Base-by-base conservation (phyloP, 2,329 filamentous ascomycete species). In the Teratosphaeria viscida region DNA sequence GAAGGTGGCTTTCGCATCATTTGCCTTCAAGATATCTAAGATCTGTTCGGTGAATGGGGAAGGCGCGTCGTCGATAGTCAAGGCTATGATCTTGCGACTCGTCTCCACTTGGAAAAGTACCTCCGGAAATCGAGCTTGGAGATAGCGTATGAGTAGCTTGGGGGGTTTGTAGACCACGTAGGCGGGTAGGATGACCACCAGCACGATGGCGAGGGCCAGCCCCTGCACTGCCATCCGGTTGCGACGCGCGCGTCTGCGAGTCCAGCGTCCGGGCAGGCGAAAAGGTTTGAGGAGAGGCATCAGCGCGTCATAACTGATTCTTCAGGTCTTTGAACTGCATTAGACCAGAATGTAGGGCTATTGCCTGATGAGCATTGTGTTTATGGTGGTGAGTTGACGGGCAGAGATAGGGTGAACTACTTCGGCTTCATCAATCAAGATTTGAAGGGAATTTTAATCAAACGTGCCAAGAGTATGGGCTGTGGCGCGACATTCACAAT, bases 1-100 rank as follows among this genome's bases (percentile, higher is more conserved):
- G 72, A 95, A 94, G 0, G 91, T 96, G 0, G 91, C 91, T 23
- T 79, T 83, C 14, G 87, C 89, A 59, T 81, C 79, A 68, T 90
- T 80, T 5, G 72, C 71, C 39, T 79, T 76, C n/a, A 96, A 78
- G 0, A 89, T 75, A 52, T 83, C 75, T 58, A 91, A 76, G 61
- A 96, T 91, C 59, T 85, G 82, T 53, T 74, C 69, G 1, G 91
- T 95, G 72, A 89, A 80, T 52, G 81, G 74, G 1, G 88, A 92
- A 0, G 91, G 91, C 32, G 85, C 88, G 74, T 96, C 91, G 76
- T 96, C 91, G 68, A 96, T 87, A 1, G 90, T 95, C 47, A 96
- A 79, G 0, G 89, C 91, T 19, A 96, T 79, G 29, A 92, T 75
- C 68, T 86, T 89, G 55, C 82, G 76, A 8, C 75, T 67, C 1